Evolutionary conservation across 1,284 basidiomycete genomes (phyloP).

Genomic region (Leccinum fuscescens): DNA sequence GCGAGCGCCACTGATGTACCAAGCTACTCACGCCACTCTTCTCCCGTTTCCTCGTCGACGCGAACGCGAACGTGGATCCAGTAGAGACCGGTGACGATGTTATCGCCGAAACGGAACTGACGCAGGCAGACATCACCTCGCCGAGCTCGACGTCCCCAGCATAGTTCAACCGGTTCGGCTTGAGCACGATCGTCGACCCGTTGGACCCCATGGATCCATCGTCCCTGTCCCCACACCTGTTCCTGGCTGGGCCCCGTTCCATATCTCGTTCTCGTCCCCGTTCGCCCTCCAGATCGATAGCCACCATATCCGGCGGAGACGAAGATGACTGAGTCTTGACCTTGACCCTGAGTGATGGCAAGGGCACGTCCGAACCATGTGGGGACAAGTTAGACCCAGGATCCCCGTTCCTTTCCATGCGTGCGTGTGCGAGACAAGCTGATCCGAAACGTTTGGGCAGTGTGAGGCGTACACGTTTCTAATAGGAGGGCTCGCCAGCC

Average conservation of each 20-base stretch:
- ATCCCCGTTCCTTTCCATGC: neutral
- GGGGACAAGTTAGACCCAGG: slow-evolving; percentile 13
- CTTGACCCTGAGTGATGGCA: neutral
- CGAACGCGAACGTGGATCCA: neutral
- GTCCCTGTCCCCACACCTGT: neutral
- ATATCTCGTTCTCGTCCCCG: neutral
- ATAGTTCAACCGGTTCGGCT: neutral
- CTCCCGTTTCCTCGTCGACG: slow-evolving; percentile 6
- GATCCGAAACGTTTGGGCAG: slow-evolving; percentile 36
- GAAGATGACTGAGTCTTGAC: too few species aligned
- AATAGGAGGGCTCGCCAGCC: slow-evolving; percentile 63
- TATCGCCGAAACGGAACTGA: neutral
- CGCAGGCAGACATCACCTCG: neutral
- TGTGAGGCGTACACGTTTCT: slow-evolving; percentile 68
- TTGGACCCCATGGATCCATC: neutral
- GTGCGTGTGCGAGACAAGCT: neutral
- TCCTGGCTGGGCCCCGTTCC: neutral
- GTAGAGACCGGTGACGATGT: neutral
- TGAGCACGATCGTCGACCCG: neutral
- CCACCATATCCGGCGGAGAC: too few species aligned
- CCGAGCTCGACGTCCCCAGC: neutral
- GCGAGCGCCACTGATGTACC: slow-evolving; percentile 46
- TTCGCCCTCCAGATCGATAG: too few species aligned
- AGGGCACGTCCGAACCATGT: neutral
- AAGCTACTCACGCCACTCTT: slow-evolving; percentile 37